These are phyloP conservation scores for Mycena rebaudengoi DNA, from an alignment of 768 basidiomycete genomes.

Conservation along the genomic window DNA sequence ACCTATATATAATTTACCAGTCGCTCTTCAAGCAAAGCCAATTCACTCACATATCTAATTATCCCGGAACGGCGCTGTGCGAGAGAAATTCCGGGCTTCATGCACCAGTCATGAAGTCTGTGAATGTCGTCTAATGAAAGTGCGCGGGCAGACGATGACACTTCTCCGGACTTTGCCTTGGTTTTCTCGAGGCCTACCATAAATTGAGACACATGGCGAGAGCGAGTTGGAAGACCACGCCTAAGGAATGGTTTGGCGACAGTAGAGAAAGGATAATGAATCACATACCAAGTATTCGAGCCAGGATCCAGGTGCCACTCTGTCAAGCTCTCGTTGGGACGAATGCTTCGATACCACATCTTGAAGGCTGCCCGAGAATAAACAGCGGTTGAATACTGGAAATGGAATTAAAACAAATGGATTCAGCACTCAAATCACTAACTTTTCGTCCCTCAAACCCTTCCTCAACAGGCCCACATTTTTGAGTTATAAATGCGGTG, in stretches of 20 bases:
- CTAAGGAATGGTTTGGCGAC: background rate
- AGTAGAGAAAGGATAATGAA: no score
- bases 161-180: slow-evolving; percentile 25
- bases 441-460: background rate
- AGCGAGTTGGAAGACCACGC: slow-evolving; percentile 24
- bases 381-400: no score
- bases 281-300: background rate
- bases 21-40: no score
- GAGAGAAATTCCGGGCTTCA: background rate
- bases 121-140: slow-evolving; percentile 26
- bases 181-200: slow-evolving; percentile 31
- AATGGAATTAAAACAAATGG: no score
- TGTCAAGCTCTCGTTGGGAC: slow-evolving; percentile 13
- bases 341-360: slow-evolving; percentile 21
- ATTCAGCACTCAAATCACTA: no score
- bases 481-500: background rate
- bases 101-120: slow-evolving; percentile 20
- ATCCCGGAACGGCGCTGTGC: background rate
- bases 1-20: slow-evolving; percentile 11
- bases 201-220: slow-evolving; percentile 26
- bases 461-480: background rate
- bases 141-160: slow-evolving; percentile 28
- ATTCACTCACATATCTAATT: slow-evolving; percentile 7
- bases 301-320: slow-evolving; percentile 24
- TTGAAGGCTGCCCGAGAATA: slow-evolving; percentile 24